Evolutionary conservation across 75 land plant species (phyloP), one percentile per base, ranked within the genome.

Genomic region (Adiantum capillusveneris): DNA sequence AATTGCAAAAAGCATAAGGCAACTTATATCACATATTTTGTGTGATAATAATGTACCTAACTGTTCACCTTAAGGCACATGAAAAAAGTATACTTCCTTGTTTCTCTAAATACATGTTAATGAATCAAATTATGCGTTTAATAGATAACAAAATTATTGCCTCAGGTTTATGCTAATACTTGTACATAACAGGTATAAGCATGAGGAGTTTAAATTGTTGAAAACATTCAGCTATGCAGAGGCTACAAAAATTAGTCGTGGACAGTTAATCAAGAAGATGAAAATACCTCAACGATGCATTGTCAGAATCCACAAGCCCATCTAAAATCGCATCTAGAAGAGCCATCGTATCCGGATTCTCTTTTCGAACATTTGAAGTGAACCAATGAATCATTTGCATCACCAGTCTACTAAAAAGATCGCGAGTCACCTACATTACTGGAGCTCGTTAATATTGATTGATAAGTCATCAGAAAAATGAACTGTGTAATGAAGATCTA

Each of bases 331-430:
- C 60, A 52, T 75, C 78, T 27, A 75, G 51, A 30, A 75, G 65
- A n/a, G 78, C 78, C 78, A 75, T 75, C 1, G 78, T 65, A 24
- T 75, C 78, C 0, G 78, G 78, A 70, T 75, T 75, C 44, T 75
- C 78, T 45, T 65, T 75, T 50, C 67, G 78, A 19, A 55, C 54
- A 36, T 75, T 75, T 27, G 76, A 73, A 24, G 78, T 75, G 37
- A 75, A 54, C 78, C 78, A 75, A 58, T 75, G 78, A 19, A 65
- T 70, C 25, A 75, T 50, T 41, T 75, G 78, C 62, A 63, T 70
- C 24, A 64, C 58, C 39, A 75, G 65, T 60, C 53, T 61, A 39
- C 34, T 60, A 53, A 75, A 75, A 20, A 75, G 68, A 22, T 75
- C 76, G 12, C 70, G 53, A 14, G 78, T 71, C 25, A 75, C 78